phyloP scores from a whole-genome alignment of 2,329 filamentous ascomycete genomes.

The Emericellopsis atlantica region DNA sequence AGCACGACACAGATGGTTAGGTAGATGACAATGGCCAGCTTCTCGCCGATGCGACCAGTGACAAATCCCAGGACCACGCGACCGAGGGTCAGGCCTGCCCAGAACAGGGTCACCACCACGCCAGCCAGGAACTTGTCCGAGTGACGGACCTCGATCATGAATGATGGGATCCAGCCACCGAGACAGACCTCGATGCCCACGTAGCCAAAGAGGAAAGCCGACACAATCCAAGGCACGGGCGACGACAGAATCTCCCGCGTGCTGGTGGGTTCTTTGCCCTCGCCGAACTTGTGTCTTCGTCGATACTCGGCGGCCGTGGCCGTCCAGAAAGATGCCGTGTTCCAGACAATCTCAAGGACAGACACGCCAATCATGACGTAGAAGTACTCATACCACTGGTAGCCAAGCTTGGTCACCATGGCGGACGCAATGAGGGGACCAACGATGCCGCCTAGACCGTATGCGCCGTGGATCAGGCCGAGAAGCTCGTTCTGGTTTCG shows the following conservation, averaged over 20 bases:
- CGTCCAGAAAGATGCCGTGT: conserved; percentile 47
- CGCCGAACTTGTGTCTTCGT: conserved; percentile 7
- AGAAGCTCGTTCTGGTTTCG: conserved; percentile 59
- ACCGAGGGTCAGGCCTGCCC: conserved; percentile 69
- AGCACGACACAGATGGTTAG: conserved; percentile 50
- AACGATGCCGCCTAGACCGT: conserved; percentile 59
- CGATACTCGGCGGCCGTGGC: conserved; percentile 47
- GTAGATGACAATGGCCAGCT: conserved; percentile 48
- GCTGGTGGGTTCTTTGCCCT: background rate
- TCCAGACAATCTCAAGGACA: conserved; percentile 39
- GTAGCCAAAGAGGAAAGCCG: conserved; percentile 66
- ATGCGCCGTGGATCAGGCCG: conserved; percentile 60
- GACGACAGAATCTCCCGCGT: background rate
- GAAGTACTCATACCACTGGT: conserved; percentile 64
- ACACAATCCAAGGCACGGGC: conserved; percentile 54
- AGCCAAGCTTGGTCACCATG: conserved; percentile 50
- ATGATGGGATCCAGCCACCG: conserved; percentile 52
- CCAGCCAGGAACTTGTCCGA: conserved; percentile 60
- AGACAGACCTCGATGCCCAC: conserved; percentile 67
- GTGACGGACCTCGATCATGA: conserved; percentile 36
- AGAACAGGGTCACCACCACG: conserved; percentile 69
- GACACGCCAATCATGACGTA: conserved; percentile 57
- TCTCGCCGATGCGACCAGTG: conserved; percentile 61
- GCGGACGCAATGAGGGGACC: conserved; percentile 59
- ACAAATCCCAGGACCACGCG: conserved; percentile 63